A percentile compares a stretch with the other conserved stretches of the same genome.
These are phyloP conservation scores for Candida mattraensis DNA, from an alignment of 805 yeast species.

Conservation along the genomic window DNA sequence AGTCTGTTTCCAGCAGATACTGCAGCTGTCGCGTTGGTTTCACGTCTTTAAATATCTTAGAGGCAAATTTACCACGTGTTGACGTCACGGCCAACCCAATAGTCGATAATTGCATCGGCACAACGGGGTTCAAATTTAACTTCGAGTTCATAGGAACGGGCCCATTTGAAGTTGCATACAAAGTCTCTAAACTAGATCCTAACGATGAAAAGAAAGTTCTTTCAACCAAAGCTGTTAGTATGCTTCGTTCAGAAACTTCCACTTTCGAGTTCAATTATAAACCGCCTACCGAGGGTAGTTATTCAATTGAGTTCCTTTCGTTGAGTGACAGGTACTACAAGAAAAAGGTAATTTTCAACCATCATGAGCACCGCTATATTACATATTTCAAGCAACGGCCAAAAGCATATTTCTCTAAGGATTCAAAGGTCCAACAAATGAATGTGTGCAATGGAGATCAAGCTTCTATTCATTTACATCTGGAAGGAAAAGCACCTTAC, in stretches of 20 bases:
- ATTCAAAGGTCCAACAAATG: slow-evolving; percentile 18
- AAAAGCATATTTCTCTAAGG: slow-evolving; percentile 41
- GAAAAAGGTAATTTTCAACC: slow-evolving; percentile 31
- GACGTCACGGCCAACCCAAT: slow-evolving; percentile 56
- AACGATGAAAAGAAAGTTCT: slow-evolving; percentile 29
- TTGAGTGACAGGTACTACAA: slow-evolving; percentile 64
- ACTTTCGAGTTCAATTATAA: slow-evolving; percentile 55
- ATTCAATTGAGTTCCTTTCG: slow-evolving; percentile 66
- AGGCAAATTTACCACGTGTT: slow-evolving; percentile 42
- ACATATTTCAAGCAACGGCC: slow-evolving; percentile 76
- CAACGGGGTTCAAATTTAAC: slow-evolving; percentile 69
- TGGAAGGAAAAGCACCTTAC: slow-evolving; percentile 83
- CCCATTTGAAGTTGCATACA: slow-evolving; percentile 70
- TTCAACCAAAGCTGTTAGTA: slow-evolving; percentile 26
- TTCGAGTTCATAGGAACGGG: slow-evolving; percentile 79
- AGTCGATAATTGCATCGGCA: slow-evolving; percentile 87
- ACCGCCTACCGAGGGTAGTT: slow-evolving; percentile 81
- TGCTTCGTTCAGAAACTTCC: slow-evolving; percentile 33
- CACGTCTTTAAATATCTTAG: slow-evolving; percentile 46
- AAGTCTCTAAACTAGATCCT: slow-evolving; percentile 53
- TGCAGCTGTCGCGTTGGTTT: slow-evolving; percentile 74
- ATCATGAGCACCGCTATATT: slow-evolving; percentile 51
- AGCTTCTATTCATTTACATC: slow-evolving; percentile 50
- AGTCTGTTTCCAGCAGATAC: slow-evolving; percentile 52
- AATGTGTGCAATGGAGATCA: slow-evolving; percentile 33